Percentiles rank a stretch among this genome's conserved stretches.
Evolutionary conservation across 352 stramenopile genomes (phyloP).

Genomic region (Phytophthora pinifolia): DNA sequence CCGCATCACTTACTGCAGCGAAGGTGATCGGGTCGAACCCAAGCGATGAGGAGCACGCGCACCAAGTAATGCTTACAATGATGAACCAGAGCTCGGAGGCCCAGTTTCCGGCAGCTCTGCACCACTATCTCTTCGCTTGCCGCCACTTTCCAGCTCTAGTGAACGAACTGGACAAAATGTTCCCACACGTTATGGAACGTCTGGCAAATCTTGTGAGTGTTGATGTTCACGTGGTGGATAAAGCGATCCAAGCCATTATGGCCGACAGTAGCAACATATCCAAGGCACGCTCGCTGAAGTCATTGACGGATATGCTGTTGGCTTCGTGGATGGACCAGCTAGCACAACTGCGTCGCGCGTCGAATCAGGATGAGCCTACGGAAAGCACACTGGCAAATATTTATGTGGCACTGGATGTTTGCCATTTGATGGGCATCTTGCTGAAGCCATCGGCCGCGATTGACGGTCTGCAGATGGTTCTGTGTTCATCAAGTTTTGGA

Average conservation of each 20-base stretch:
- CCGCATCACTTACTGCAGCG: constrained; percentile 29
- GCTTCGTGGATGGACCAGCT: constrained; percentile 46
- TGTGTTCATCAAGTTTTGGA: constrained; percentile 37
- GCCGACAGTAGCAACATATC: constrained; percentile 29
- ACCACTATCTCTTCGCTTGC: constrained; percentile 41
- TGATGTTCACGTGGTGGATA: constrained; percentile 26
- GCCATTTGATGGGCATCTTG: constrained; percentile 44
- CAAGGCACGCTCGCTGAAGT: constrained; percentile 33
- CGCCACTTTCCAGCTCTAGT: constrained; percentile 25
- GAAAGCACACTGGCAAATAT: constrained; percentile 23
- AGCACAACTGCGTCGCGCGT: constrained; percentile 3
- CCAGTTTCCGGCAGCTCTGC: constrained; percentile 31
- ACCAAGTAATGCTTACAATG: constrained; percentile 33
- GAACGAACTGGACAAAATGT: constrained; percentile 28
- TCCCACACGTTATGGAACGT: constrained; percentile 33
- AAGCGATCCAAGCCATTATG: constrained; percentile 34
- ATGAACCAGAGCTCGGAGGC: constrained; percentile 21
- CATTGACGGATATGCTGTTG: constrained; percentile 34
- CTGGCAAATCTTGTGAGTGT: constrained; percentile 27
- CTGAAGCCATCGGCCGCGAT: constrained; percentile 38
- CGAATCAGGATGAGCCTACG: background rate
- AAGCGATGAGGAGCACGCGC: constrained; percentile 9
- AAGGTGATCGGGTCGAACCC: constrained; percentile 22
- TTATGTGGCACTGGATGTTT: constrained; percentile 47
- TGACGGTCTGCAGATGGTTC: constrained; percentile 37